Conservation (phyloP, 2,329 filamentous ascomycete genomes). For the Akanthomyces uredinophilus region DNA sequence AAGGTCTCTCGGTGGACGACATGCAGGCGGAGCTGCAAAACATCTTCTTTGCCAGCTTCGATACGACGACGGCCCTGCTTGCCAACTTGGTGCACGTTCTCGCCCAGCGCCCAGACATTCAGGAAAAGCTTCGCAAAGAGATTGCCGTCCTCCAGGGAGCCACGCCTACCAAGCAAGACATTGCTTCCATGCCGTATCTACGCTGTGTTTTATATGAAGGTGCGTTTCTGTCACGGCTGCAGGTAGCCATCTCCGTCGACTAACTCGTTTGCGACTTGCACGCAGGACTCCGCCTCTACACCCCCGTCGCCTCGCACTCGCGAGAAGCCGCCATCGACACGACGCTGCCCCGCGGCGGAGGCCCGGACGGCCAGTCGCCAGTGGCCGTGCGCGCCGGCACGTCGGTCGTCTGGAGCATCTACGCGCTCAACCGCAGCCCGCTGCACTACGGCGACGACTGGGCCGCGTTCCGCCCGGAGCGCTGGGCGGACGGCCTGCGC, state of each 20-base stretch:
- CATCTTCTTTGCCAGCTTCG: constrained; percentile 15
- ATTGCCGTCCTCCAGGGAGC: not conserved
- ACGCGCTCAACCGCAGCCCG: constrained; percentile 12
- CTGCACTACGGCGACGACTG: constrained; percentile 10
- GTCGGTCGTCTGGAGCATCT: constrained; percentile 25
- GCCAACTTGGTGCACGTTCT: constrained; percentile 8
- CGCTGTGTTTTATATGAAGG: constrained; percentile 10
- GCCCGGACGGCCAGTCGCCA: constrained; percentile 40
- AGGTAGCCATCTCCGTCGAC: not conserved
- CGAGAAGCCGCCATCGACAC: constrained; percentile 36
- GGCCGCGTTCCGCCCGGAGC: constrained; percentile 9
- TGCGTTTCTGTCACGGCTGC: not conserved
- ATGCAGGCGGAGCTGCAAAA: constrained; percentile 13
- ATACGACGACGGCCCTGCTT: constrained; percentile 9
- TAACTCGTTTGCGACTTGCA: not conserved
- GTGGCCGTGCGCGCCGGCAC: constrained; percentile 45
- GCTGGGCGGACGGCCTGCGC: not conserved
- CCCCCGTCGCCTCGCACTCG: constrained; percentile 32
- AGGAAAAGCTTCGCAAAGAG: not conserved
- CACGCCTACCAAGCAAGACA: constrained; percentile 1
- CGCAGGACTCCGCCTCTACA: constrained; percentile 10
- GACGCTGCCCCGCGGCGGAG: constrained; percentile 47
- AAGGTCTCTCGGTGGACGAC: constrained; percentile 4
- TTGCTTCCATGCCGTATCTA: constrained; percentile 6
- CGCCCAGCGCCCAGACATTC: not conserved